Conservation (phyloP, 495 filamentous ascomycete genomes). For the Trichoderma gamsii region DNA sequence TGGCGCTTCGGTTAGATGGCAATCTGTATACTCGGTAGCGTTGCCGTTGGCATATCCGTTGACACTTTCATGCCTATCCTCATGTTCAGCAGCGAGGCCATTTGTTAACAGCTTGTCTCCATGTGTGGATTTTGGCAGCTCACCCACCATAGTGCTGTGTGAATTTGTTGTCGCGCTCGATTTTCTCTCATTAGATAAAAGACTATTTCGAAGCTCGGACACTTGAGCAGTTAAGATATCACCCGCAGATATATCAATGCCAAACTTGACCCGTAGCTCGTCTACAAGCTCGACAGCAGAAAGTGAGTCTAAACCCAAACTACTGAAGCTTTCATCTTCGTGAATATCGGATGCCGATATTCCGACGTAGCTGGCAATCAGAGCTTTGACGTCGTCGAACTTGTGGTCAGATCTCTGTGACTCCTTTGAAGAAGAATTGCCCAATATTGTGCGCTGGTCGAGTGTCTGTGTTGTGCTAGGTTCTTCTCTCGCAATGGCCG, state of each 20-base stretch:
- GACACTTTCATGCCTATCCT: neutral
- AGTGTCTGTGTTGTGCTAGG: neutral
- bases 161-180: neutral
- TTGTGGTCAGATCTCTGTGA: neutral
- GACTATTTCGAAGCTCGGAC: neutral
- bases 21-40: neutral
- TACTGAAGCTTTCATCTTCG: conserved; percentile 15
- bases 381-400: conserved; percentile 16
- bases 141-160: neutral
- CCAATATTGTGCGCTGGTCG: neutral
- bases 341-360: conserved; percentile 17
- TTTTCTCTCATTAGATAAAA: neutral
- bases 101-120: neutral
- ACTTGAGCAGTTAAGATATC: neutral
- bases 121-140: neutral
- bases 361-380: conserved; percentile 20
- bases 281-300: conserved; percentile 23
- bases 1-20: neutral
- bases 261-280: conserved; percentile 11
- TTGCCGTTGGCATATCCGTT: neutral
- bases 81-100: neutral
- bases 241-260: neutral
- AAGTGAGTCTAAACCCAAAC: conserved; percentile 24
- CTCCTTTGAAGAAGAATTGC: neutral
- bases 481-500: neutral